Conservation (phyloP, 1,284 basidiomycete species). For the Ceratobasidium sp. region DNA sequence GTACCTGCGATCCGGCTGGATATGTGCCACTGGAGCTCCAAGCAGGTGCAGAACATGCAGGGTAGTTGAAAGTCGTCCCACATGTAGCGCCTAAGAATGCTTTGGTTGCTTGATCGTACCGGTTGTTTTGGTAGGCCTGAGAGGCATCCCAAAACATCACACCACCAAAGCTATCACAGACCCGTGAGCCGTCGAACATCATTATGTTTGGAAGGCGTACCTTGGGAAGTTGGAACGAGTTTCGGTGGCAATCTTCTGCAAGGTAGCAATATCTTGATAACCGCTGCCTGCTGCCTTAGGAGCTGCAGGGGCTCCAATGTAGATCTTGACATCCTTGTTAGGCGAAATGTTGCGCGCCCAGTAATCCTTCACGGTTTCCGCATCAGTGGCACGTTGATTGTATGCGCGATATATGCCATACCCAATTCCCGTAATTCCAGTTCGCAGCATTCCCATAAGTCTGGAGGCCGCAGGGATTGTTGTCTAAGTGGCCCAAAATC, state of each 20-base stretch:
- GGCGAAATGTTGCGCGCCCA: constrained; percentile 51
- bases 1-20: constrained; percentile 62
- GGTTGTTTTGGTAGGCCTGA: constrained; percentile 69
- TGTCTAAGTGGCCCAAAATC: constrained; percentile 35
- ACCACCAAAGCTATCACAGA: constrained; percentile 67
- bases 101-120: constrained; percentile 72
- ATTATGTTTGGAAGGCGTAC: background rate
- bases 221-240: constrained; percentile 64
- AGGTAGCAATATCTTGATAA: constrained; percentile 42
- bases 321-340: constrained; percentile 52
- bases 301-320: constrained; percentile 51
- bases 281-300: constrained; percentile 50
- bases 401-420: background rate
- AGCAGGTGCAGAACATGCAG: constrained; percentile 68
- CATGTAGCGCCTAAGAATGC: constrained; percentile 70
- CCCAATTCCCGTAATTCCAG: constrained; percentile 49
- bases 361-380: constrained; percentile 46
- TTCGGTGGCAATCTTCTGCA: constrained; percentile 46
- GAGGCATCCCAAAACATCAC: constrained; percentile 80
- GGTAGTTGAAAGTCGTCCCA: constrained; percentile 69
- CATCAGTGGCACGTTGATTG: background rate
- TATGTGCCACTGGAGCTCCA: constrained; percentile 68
- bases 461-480: constrained; percentile 50
- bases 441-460: constrained; percentile 47
- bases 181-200: background rate